These are phyloP conservation scores for Zoysia pacifica DNA, from an alignment of 176 grass and related monocot species.

Conservation along the genomic window DNA sequence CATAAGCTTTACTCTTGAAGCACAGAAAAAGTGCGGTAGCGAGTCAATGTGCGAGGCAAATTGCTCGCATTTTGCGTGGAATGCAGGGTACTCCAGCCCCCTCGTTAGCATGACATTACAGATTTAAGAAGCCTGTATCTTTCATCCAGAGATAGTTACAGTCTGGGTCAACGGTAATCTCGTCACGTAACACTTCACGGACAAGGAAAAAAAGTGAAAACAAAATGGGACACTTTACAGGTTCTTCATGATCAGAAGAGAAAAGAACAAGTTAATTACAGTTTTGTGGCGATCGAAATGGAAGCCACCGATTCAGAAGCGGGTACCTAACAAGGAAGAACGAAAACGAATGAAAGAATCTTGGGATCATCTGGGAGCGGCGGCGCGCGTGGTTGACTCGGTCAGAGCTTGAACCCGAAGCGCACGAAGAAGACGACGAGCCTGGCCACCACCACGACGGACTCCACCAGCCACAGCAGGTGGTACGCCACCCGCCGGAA, in stretches of 20 bases:
- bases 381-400: constrained; percentile 2
- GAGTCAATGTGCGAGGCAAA: not conserved
- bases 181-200: not conserved
- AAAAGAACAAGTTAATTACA: not conserved
- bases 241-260: not conserved
- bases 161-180: not conserved
- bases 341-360: constrained; percentile 10
- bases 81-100: constrained; percentile 1
- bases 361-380: not conserved
- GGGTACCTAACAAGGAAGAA: not conserved
- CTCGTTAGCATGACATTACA: not conserved
- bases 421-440: constrained; percentile 65
- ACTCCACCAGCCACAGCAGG: constrained; percentile 66
- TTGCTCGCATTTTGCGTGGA: constrained; percentile 22
- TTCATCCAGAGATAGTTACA: not conserved
- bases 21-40: not conserved
- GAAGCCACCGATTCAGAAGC: not conserved
- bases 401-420: constrained; percentile 50
- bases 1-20: not conserved
- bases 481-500: constrained; percentile 47
- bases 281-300: not conserved
- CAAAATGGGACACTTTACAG: not conserved
- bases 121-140: not conserved
- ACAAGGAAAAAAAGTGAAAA: not conserved
- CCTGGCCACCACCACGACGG: constrained; percentile 53